Evolutionary conservation across 106 monocot genomes (phyloP), one percentile per base, ranked within the genome.

Genomic region (Posidonia australis): DNA sequence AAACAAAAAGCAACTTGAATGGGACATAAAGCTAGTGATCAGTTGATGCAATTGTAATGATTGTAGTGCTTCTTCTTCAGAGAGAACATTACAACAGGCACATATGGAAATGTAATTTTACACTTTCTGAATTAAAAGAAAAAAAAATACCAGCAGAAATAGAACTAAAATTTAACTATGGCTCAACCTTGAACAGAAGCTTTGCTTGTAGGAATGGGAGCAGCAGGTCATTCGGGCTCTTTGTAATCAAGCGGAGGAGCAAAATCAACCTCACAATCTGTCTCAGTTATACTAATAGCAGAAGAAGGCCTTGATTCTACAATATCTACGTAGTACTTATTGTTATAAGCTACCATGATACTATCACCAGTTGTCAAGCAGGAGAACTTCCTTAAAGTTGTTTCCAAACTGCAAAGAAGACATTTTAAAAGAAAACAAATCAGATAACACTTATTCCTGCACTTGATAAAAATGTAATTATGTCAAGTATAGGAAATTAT

Each of bases 251-350:
- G 80, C 19, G 94, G 90, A 54, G 90, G 94, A 30, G 90, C 94
- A 78, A 96, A 96, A 45, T 96, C 90, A 1, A 96, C 94, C 74
- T 96, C 94, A 77, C 94, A 96, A 44, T 96, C 94, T 9, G 90
- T 96, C 68, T 96, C 94, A 66, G 90, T 96, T 18, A 96, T 96
- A 67, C 94, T 96, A 18, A 96, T 80, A 30, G 86, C 94, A 66
- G 77, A 61, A 67, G 81, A 68, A 32, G 94, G 94, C 56, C 84
- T 96, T 69, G 94, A 84, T 78, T 96, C 94, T 22, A 96, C 80
- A 51, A 96, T 96, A 75, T 96, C 94, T 23, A 96, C 90, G 66
- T 90, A 96, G 65, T 96, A 96, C 58, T 96, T 96, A 73, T 90
- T 90, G 47, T 96, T 96, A 74, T 93, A 93, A 17, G 93, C 80